Evolutionary conservation across 2,329 filamentous ascomycete genomes (phyloP), one percentile per base, ranked within the genome.

Genomic region (Aureobasidium melanogenum): DNA sequence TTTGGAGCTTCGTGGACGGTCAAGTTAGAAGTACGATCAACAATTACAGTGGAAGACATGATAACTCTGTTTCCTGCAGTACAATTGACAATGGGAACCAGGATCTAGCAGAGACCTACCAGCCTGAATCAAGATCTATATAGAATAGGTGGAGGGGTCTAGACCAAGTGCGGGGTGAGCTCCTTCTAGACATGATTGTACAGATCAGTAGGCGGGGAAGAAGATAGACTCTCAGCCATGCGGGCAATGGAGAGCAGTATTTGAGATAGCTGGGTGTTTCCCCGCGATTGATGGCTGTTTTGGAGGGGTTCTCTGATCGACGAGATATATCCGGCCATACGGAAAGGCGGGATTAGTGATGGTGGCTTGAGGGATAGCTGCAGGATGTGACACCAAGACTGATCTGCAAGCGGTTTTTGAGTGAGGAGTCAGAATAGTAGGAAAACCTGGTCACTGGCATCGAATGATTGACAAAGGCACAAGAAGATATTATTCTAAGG

Each of bases 1-100:
- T 60, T 60, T 4, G 59, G 59, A 9, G 63, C 63, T 32, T 62
- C 61, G 19, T 61, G 62, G 3, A 63, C 62, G 8, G 63, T 61
- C 57, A 63, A 59, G 5, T 55, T 60, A 4, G 63, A 59, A 4
- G 61, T 61, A 39, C 51, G 63, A 32, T 64, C 63, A 2, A 61
- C 61, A 26, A 43, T 52, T 17, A 51, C 51, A 22, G 52, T 48
- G 12, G 39, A 24, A 52, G 61, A 51, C 39, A 60, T 43, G 34
- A 59, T 48, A 26, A 32, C 7, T 2, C 0, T 30, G 8, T 28
- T 10, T 47, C 26, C 19, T 47, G 22, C 6, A 5, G 10, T 24
- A 2, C 1, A 8, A 47, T 19, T 14, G 28, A 2, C 4, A 17
- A 22, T 32, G 19, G 24, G 10, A 15, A 22, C 15, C 24, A 10